Percentiles rank a stretch among this genome's conserved stretches.
Conservation (phyloP, 805 yeast genomes). For the Metschnikowia lochheadii region DNA sequence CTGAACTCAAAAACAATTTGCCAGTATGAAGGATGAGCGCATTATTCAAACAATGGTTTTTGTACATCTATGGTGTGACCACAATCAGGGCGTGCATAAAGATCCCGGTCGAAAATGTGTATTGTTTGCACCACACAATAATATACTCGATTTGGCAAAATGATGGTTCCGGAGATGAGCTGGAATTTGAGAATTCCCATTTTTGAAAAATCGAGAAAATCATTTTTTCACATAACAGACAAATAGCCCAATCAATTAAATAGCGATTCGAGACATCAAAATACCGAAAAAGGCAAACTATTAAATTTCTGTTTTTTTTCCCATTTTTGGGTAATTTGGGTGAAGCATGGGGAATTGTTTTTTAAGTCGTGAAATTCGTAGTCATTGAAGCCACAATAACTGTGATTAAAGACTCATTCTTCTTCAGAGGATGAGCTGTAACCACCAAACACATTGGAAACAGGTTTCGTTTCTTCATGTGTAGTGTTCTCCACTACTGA, state of each 20-base stretch:
- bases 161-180: not conserved
- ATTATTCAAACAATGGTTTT: not conserved
- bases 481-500: not conserved
- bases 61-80: not conserved
- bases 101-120: not conserved
- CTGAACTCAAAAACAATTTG: not conserved
- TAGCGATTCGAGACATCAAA: too few species aligned
- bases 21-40: not conserved
- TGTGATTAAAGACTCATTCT: not conserved
- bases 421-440: conserved; percentile 1
- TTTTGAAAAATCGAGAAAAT: too few species aligned
- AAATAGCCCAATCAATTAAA: too few species aligned
- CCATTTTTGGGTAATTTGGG: too few species aligned
- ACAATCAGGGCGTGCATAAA: not conserved
- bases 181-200: too few species aligned
- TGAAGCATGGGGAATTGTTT: too few species aligned
- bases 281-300: not conserved
- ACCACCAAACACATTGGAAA: not conserved
- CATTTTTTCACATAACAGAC: too few species aligned
- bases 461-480: not conserved
- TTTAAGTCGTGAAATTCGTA: too few species aligned
- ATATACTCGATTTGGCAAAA: not conserved
- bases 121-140: not conserved
- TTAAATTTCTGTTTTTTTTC: too few species aligned
- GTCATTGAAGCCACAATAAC: not conserved